Percentiles rank a stretch among this genome's conserved stretches.
Evolutionary conservation across 2,329 filamentous ascomycete genomes (phyloP).

Genomic region (Diaporthe australafricana): DNA sequence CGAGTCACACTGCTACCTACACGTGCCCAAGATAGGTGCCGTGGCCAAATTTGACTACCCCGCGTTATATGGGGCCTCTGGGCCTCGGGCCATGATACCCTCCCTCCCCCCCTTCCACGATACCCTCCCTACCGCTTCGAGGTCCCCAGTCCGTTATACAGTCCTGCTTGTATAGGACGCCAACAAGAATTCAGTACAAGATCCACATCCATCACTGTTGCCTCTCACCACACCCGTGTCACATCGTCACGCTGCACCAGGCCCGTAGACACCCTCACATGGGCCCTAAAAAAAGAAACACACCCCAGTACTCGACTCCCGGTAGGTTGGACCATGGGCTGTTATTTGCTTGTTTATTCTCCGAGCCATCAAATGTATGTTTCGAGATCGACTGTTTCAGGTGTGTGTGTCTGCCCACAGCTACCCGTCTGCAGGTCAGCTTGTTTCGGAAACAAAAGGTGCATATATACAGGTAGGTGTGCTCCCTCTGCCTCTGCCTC

Average conservation of each 20-base stretch:
- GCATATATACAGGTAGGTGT: conserved; percentile 10
- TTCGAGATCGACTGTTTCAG: conserved; percentile 39
- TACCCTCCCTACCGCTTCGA: neutral
- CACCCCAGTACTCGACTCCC: neutral
- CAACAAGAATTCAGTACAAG: neutral
- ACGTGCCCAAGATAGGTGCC: neutral
- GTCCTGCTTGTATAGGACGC: neutral
- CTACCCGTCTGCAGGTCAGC: conserved; percentile 29
- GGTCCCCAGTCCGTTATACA: neutral
- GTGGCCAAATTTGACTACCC: conserved; percentile 2
- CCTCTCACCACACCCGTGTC: neutral
- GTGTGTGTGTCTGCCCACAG: conserved; percentile 39
- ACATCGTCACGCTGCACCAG: conserved; percentile 27
- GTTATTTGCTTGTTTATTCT: conserved; percentile 37
- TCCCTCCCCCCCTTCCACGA: neutral
- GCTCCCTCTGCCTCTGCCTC: neutral
- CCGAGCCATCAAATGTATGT: conserved; percentile 33
- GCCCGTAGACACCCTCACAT: conserved; percentile 17
- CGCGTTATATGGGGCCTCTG: conserved; percentile 25
- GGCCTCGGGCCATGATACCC: neutral
- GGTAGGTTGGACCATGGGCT: conserved; percentile 1
- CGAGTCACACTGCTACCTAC: conserved; percentile 23
- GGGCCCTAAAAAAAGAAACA: conserved; percentile 32
- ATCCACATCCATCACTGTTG: conserved; percentile 8
- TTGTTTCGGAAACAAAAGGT: conserved; percentile 19